Conservation (phyloP, 177 flowering plant genomes). For the Tripterygium wilfordii region DNA sequence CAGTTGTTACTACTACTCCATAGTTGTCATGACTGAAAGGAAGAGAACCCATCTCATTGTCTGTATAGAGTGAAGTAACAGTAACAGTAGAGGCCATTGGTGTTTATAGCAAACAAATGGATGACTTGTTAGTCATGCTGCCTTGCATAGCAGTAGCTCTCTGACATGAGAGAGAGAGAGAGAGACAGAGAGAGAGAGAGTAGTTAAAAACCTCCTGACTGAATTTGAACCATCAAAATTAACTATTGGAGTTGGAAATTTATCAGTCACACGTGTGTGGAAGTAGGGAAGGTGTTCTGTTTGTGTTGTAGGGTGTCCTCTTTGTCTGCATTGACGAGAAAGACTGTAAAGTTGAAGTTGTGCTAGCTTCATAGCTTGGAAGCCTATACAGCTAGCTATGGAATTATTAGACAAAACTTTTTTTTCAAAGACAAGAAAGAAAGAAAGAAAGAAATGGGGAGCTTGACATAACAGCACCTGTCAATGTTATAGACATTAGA, state of each 20-base stretch:
- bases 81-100: constrained; percentile 10
- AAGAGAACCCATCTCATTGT: too few relatives aligned
- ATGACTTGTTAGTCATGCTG: constrained; percentile 30
- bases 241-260: not conserved
- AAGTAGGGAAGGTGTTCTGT: too few relatives aligned
- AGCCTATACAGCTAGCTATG: too few relatives aligned
- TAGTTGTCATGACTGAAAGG: constrained; percentile 7
- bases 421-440: too few relatives aligned
- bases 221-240: constrained; percentile 12
- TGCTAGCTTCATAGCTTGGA: too few relatives aligned
- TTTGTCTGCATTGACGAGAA: constrained; percentile 28
- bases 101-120: constrained; percentile 10
- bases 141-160: constrained; percentile 23
- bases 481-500: too few relatives aligned
- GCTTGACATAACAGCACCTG: constrained; percentile 23
- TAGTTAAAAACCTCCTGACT: constrained; percentile 28
- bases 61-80: not conserved
- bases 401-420: constrained; percentile 25
- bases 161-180: constrained; percentile 14
- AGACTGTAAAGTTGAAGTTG: constrained; percentile 26
- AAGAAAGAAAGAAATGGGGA: constrained; percentile 13
- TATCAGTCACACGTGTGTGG: constrained; percentile 24
- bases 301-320: constrained; percentile 23
- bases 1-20: too few relatives aligned
- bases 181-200: constrained; percentile 7